These are phyloP conservation scores for Scolecobasidium constrictum DNA, from an alignment of 2,329 filamentous ascomycete genomes.

Conservation along the genomic window DNA sequence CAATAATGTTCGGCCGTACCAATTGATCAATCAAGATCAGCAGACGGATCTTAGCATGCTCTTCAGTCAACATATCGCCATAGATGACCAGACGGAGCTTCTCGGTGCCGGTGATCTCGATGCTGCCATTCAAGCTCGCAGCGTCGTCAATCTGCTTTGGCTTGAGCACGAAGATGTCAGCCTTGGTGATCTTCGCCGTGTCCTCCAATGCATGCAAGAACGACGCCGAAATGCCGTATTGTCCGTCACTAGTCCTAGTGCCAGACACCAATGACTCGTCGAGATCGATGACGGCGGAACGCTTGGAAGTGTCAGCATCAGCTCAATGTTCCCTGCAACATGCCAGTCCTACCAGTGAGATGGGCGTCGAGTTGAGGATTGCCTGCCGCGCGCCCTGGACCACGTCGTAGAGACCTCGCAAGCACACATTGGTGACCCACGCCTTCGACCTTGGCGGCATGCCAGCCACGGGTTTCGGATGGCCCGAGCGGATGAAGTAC, in stretches of 20 bases:
- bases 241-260: slow-evolving; percentile 32
- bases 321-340: slow-evolving; percentile 3
- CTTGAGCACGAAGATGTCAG: slow-evolving; percentile 91
- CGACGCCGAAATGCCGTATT: slow-evolving; percentile 57
- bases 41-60: slow-evolving; percentile 92
- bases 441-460: slow-evolving; percentile 40
- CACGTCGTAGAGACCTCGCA: slow-evolving; percentile 69
- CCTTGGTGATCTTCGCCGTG: slow-evolving; percentile 78
- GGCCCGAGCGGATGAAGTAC: slow-evolving; percentile 72
- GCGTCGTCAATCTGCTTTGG: slow-evolving; percentile 75
- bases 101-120: slow-evolving; percentile 75
- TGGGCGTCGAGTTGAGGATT: slow-evolving; percentile 83
- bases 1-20: too few species aligned
- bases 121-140: slow-evolving; percentile 63
- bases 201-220: slow-evolving; percentile 80
- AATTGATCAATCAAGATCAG: slow-evolving; percentile 96
- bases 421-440: slow-evolving; percentile 70
- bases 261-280: slow-evolving; percentile 86
- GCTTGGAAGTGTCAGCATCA: slow-evolving; percentile 6
- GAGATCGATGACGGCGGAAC: slow-evolving; percentile 75
- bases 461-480: slow-evolving; percentile 52
- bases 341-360: slow-evolving; percentile 53
- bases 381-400: slow-evolving; percentile 84
- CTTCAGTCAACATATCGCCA: slow-evolving; percentile 86
- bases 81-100: slow-evolving; percentile 89